Evolutionary conservation across 495 filamentous ascomycete genomes (phyloP), one percentile per base, ranked within the genome.

Genomic region (Penicillium ochrochloron): DNA sequence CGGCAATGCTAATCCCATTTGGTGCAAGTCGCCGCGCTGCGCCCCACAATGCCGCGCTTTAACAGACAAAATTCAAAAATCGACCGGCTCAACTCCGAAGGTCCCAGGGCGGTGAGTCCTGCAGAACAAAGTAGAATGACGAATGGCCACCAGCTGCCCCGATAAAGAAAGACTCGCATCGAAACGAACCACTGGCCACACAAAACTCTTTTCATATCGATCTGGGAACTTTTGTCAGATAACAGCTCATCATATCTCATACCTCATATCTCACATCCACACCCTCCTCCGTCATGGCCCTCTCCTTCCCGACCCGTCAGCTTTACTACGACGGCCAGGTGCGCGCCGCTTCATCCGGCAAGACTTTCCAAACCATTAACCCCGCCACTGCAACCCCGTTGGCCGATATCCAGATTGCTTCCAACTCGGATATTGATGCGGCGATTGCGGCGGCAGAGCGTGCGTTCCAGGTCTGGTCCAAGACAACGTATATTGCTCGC

Each of bases 261-360:
- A 27, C 25, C 4, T 27, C 31, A 33, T 33, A n/a, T 37, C 44
- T 6, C 37, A 41, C 12, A 56, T 31, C 29, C 29, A 48, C 25
- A 10, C 12, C 8, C 12, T 48, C 17, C 23, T 6, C 61, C 58
- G 46, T 25, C 34, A 85, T 86, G 83, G 63, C 78, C 41, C 66
- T 72, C 60, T 65, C 68, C 50, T 75, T 75, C 69, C 71, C 78
- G 66, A 77, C 82, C 27, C 87, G 83, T 65, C 83, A 86, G 67
- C 84, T 90, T 65, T 92, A 88, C 78, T 92, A 88, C 75, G 81
- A 87, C 65, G 91, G 91, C 69, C 81, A 84, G 66, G 70, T 76
- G 35, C 88, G 88, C 61, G 68, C 78, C 51, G 80, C 86, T 31
- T 82, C 84, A 57, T 89, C 86, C 27, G 83, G 83, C 57, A 77